phyloP scores from a whole-genome alignment of 208 protist genomes.

The Acanthamoeba castellanii region DNA sequence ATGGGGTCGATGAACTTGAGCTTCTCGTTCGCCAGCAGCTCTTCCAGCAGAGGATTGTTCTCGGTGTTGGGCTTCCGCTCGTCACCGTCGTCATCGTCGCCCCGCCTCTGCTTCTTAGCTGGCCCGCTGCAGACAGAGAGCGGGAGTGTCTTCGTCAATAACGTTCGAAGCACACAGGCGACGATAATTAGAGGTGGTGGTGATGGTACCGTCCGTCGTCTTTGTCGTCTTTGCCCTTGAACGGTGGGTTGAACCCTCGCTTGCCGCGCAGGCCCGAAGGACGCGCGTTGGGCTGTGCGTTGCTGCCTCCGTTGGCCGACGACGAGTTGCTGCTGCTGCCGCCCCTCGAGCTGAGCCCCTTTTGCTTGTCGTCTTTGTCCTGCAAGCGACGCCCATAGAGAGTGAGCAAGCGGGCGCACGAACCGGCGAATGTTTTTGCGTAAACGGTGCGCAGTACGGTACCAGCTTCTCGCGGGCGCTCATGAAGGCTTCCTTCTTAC shows the following conservation, averaged over 20 bases:
- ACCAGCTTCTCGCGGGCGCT: conserved; percentile 23
- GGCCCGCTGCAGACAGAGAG: not conserved
- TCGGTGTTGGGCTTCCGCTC: not conserved
- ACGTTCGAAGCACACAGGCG: not conserved
- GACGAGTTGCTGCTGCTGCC: not conserved
- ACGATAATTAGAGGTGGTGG: not conserved
- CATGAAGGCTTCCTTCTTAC: conserved; percentile 35
- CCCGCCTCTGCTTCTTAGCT: not conserved
- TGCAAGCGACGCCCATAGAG: not conserved
- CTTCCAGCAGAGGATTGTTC: conserved; percentile 33
- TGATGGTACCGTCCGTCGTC: not conserved
- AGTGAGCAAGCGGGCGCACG: too few species aligned
- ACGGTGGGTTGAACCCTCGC: conserved; percentile 32
- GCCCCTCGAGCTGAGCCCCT: not conserved
- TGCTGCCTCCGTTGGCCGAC: not conserved
- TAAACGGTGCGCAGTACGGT: not conserved
- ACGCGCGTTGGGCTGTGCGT: conserved; percentile 17
- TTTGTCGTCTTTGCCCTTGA: conserved; percentile 46
- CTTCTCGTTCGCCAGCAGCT: conserved; percentile 60
- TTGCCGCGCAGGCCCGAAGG: conserved; percentile 45
- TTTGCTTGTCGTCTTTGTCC: conserved; percentile 51
- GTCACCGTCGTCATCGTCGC: not conserved
- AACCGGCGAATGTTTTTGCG: not conserved
- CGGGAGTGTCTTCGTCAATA: not conserved
- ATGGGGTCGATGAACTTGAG: conserved; percentile 66